Evolutionary conservation across 768 basidiomycete species (phyloP).

Genomic region (Leccinum incarnatum): DNA sequence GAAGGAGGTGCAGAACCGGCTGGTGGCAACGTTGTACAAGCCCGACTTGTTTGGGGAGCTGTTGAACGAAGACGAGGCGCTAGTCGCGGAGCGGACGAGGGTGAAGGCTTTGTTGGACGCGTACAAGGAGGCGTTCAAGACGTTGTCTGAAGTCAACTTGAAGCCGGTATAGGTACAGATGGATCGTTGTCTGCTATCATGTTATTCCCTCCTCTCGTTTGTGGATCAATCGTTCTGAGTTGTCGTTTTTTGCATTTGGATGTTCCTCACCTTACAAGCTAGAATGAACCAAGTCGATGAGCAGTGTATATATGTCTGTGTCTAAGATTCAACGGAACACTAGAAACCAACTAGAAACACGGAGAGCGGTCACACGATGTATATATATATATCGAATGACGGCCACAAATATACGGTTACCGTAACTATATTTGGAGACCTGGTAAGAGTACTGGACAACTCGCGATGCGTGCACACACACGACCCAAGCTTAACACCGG

Average conservation of each 20-base stretch:
- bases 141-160: slow-evolving; percentile 75
- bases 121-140: slow-evolving; percentile 93
- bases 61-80: slow-evolving; percentile 91
- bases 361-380: slow-evolving; percentile 3
- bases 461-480: slow-evolving; percentile 13
- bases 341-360: neutral
- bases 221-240: neutral
- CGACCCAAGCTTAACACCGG: neutral
- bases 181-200: neutral
- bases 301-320: neutral
- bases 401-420: slow-evolving; percentile 19
- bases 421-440: slow-evolving; percentile 13
- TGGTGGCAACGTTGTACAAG: slow-evolving; percentile 94
- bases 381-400: slow-evolving; percentile 8
- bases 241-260: neutral
- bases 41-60: slow-evolving; percentile 89
- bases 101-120: slow-evolving; percentile 95
- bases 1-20: slow-evolving; percentile 92
- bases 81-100: slow-evolving; percentile 89
- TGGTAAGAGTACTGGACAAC: slow-evolving; percentile 20
- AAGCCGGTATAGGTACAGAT: slow-evolving; percentile 47
- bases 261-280: too few species aligned
- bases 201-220: neutral
- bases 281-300: neutral
- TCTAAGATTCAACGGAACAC: slow-evolving; percentile 6